These are phyloP conservation scores for Sphagnum fallax DNA, from an alignment of 228 moss, liverwort and hornwort genomes.

Conservation along the genomic window DNA sequence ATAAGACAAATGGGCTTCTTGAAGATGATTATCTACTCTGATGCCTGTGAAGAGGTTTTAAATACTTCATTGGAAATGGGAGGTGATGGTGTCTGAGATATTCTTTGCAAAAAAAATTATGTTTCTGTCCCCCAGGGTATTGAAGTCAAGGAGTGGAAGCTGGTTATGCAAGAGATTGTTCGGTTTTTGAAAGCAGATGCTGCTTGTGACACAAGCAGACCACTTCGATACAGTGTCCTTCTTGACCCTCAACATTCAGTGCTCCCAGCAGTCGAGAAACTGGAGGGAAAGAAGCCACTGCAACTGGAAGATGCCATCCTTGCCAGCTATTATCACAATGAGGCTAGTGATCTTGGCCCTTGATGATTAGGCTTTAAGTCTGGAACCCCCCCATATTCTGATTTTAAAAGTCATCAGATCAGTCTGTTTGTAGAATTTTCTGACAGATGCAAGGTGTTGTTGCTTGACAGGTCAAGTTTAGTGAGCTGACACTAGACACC, in stretches of 20 bases:
- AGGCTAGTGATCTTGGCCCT: constrained; percentile 24
- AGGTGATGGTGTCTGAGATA: too few species aligned
- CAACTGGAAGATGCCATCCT: constrained; percentile 88
- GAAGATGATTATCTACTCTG: neutral
- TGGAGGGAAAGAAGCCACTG: constrained; percentile 52
- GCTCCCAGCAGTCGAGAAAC: constrained; percentile 30
- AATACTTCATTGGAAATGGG: neutral
- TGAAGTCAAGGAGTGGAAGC: constrained; percentile 89
- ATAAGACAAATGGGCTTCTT: too few species aligned
- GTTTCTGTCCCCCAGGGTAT: constrained; percentile 45
- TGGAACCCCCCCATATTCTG: neutral
- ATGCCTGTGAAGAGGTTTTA: neutral
- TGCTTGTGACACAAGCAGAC: constrained; percentile 77
- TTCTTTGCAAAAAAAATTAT: too few species aligned
- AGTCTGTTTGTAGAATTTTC: too few species aligned
- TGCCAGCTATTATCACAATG: constrained; percentile 92
- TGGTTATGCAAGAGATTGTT: constrained; percentile 76
- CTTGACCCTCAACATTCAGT: constrained; percentile 73
- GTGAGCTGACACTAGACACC: constrained; percentile 87
- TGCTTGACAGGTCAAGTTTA: constrained; percentile 71
- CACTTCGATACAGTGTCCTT: constrained; percentile 83
- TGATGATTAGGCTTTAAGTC: neutral
- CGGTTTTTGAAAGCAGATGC: constrained; percentile 92
- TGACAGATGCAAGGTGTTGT: too few species aligned
- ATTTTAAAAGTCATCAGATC: too few species aligned